Percentiles rank a stretch among this genome's conserved stretches.
phyloP scores from a whole-genome alignment of 2,329 filamentous ascomycete species.

The Teratosphaeria nubilosa region DNA sequence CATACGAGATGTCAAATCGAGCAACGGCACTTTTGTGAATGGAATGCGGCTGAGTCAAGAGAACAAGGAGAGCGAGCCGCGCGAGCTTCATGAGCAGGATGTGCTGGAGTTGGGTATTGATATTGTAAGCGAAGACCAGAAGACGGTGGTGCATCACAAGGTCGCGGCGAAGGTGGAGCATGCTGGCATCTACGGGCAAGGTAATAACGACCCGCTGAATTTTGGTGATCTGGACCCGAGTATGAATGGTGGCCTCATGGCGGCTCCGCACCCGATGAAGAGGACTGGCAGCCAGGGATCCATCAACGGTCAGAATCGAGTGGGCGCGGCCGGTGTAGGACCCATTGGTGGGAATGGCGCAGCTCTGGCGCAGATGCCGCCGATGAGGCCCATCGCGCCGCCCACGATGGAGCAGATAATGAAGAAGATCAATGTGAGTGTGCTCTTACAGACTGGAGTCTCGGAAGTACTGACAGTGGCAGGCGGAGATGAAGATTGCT shows the following conservation, averaged over 20 bases:
- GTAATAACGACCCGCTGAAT: slow-evolving; percentile 65
- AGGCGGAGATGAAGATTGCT: slow-evolving; percentile 86
- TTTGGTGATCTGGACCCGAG: slow-evolving; percentile 82
- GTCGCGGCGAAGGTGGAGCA: slow-evolving; percentile 95
- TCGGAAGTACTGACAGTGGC: slow-evolving; percentile 1
- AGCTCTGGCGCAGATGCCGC: background rate
- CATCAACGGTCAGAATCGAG: slow-evolving; percentile 50
- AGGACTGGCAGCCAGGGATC: slow-evolving; percentile 40
- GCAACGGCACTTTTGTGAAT: slow-evolving; percentile 97
- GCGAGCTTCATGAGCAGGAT: slow-evolving; percentile 84
- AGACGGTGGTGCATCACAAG: slow-evolving; percentile 96
- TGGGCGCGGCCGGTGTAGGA: slow-evolving; percentile 40
- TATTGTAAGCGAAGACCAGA: slow-evolving; percentile 97
- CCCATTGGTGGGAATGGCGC: background rate
- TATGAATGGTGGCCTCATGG: slow-evolving; percentile 57
- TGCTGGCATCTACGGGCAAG: slow-evolving; percentile 68
- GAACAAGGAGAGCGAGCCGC: slow-evolving; percentile 90
- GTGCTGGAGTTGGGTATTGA: slow-evolving; percentile 93
- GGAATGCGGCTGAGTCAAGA: slow-evolving; percentile 81
- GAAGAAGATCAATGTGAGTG: slow-evolving; percentile 69
- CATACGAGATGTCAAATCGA: slow-evolving; percentile 96
- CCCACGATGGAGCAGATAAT: slow-evolving; percentile 92
- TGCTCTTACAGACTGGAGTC: slow-evolving; percentile 12
- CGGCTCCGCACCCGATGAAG: slow-evolving; percentile 58
- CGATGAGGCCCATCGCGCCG: slow-evolving; percentile 48